These are phyloP conservation scores for Populus tremula DNA, from an alignment of 345 rosid species.

Conservation along the genomic window DNA sequence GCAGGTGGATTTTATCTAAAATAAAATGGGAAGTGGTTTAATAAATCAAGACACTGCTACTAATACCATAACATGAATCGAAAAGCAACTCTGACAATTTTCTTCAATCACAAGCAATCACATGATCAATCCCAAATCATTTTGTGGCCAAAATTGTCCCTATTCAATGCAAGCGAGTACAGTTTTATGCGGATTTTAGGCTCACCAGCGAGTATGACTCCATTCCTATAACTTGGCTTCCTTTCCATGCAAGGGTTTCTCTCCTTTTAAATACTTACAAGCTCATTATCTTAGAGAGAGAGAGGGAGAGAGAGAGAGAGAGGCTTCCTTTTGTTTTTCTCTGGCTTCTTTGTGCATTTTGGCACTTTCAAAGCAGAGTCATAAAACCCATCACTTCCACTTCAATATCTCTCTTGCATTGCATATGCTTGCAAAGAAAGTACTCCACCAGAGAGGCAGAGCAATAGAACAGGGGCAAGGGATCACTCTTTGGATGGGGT, in stretches of 20 bases:
- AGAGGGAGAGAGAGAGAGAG: neutral
- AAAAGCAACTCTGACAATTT: neutral
- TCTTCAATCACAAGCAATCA: conserved; percentile 7
- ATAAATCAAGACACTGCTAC: neutral
- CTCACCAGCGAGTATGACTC: neutral
- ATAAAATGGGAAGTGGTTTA: neutral
- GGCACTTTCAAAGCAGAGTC: neutral
- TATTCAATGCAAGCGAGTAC: neutral
- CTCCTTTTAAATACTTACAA: neutral
- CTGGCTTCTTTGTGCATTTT: neutral
- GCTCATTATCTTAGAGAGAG: neutral
- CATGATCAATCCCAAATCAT: neutral
- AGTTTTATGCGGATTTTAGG: neutral
- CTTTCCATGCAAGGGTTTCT: conserved; percentile 13
- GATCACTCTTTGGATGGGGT: neutral
- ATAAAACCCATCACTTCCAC: neutral
- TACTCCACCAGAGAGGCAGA: neutral
- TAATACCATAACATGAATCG: neutral
- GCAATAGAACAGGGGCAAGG: conserved; percentile 2
- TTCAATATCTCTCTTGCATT: conserved; percentile 1
- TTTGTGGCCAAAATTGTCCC: neutral
- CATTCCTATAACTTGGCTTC: neutral
- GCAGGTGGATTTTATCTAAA: neutral
- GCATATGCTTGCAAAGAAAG: neutral
- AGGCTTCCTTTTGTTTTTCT: neutral